Conservation (phyloP, 495 filamentous ascomycete species). For the Pyronema omphalodes region DNA sequence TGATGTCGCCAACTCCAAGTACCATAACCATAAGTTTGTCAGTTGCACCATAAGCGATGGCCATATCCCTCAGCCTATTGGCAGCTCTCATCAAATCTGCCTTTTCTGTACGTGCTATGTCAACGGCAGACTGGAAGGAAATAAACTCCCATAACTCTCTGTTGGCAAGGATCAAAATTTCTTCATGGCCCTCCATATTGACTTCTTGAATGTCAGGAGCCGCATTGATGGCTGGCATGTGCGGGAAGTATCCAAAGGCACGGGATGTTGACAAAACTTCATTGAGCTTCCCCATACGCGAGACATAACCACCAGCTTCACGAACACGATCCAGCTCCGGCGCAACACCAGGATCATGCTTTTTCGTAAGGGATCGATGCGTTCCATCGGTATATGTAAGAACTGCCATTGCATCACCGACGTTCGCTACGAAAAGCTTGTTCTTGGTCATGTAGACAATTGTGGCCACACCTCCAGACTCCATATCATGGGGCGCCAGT, state of each 20-base stretch:
- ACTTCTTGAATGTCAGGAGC: conserved; percentile 67
- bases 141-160: conserved; percentile 90
- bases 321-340: conserved; percentile 75
- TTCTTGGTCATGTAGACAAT: conserved; percentile 75
- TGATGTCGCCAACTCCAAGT: conserved; percentile 75
- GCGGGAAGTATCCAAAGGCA: conserved; percentile 81
- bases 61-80: conserved; percentile 84
- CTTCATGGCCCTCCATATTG: conserved; percentile 72
- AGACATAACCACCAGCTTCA: conserved; percentile 88
- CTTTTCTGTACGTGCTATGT: conserved; percentile 68
- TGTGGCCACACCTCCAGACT: conserved; percentile 78
- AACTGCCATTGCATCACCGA: conserved; percentile 87
- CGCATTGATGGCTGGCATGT: conserved; percentile 85
- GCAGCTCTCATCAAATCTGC: conserved; percentile 88
- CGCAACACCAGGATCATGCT: conserved; percentile 78
- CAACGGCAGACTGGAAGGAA: conserved; percentile 71
- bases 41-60: conserved; percentile 81
- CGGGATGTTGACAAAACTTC: conserved; percentile 79
- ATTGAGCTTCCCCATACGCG: conserved; percentile 81
- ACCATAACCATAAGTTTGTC: conserved; percentile 99
- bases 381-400: conserved; percentile 74
- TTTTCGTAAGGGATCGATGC: conserved; percentile 61
- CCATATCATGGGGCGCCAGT: conserved; percentile 70
- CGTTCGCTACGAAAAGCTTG: conserved; percentile 85
- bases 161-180: conserved; percentile 80